Evolutionary conservation across 208 protist species (phyloP), one percentile per base, ranked within the genome.

Genomic region (Porcisia deanei): DNA sequence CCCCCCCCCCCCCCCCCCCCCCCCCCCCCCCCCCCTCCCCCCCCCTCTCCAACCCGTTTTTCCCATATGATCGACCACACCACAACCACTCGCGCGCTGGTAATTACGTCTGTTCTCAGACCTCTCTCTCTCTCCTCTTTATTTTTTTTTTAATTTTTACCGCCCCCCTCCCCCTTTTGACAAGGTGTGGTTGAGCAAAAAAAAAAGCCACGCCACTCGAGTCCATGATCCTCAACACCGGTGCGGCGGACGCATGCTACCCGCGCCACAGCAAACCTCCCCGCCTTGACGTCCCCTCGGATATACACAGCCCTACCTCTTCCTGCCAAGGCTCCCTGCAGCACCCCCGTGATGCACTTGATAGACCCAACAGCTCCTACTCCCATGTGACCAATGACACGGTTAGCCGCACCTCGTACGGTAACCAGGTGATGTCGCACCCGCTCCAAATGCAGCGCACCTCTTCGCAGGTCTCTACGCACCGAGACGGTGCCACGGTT

Each of bases 181-280:
- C 5, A 6, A 49, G 0, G 25, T 49, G 45, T 69, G 70, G 20
- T 77, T 12, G 2, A 12, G 22, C 63, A 2, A 71, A 8, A 37
- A 66, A 14, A 58, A 43, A 43, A 18, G 22, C 63, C 2, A 20
- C 4, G 14, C 41, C 10, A 3, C 55, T 57, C 14, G 6, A 14
- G 30, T 52, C 30, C 9, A 87, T 87, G 83, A 79, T 81, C 53
- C 83, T 83, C 75, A 81, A 82, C 76, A 79, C 75, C 6, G 79
- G 81, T 34, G 69, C 61, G 8, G 83, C 71, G 9, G 80, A 87
- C 55, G 75, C 79, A n/a, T 82, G 61, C 52, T 87, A 79, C 55
- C 73, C 81, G 64, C 67, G 60, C 64, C 9, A 14, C 30, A 60
- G 69, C 54, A 71, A 55, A 66, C 65, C 30, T 6, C 47, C 71